phyloP scores from a whole-genome alignment of 2,329 filamentous ascomycete species.

The Paecilomyces niveus region DNA sequence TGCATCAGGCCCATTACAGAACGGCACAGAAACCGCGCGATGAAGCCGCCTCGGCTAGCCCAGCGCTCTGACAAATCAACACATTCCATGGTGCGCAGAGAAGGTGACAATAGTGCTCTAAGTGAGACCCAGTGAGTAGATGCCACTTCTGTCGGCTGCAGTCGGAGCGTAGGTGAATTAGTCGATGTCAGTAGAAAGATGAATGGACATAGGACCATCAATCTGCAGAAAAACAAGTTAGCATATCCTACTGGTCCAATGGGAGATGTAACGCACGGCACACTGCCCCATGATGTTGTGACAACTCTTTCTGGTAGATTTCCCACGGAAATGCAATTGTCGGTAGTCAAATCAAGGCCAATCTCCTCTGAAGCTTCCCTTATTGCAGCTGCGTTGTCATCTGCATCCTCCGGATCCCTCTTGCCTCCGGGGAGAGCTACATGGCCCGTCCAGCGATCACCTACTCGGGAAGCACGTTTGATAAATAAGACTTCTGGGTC shows the following conservation, averaged over 20 bases:
- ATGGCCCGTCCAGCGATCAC: conserved; percentile 64
- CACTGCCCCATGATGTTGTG: conserved; percentile 59
- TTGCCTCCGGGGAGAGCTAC: conserved; percentile 63
- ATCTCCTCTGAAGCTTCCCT: conserved; percentile 62
- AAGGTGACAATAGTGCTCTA: conserved; percentile 52
- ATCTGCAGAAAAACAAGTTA: conserved; percentile 27
- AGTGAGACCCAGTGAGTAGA: conserved; percentile 64
- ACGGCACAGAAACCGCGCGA: conserved; percentile 49
- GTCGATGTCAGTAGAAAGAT: conserved; percentile 57
- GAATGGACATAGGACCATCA: conserved; percentile 65
- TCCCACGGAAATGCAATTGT: conserved; percentile 44
- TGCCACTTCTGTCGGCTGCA: conserved; percentile 64
- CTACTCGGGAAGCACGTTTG: conserved; percentile 57
- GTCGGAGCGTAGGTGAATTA: conserved; percentile 48
- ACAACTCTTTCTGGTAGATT: conserved; percentile 61
- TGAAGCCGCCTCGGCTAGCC: conserved; percentile 47
- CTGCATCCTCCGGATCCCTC: conserved; percentile 56
- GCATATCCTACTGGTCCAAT: background rate
- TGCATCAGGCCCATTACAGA: conserved; percentile 58
- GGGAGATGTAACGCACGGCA: conserved; percentile 42
- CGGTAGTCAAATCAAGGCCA: conserved; percentile 50
- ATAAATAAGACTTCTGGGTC: conserved; percentile 66
- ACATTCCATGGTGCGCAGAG: conserved; percentile 54
- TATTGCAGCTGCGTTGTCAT: conserved; percentile 56
- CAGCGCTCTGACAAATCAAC: conserved; percentile 59